Evolutionary conservation across 441 rosid genomes (phyloP).

Genomic region (Eutrema salsugineum): DNA sequence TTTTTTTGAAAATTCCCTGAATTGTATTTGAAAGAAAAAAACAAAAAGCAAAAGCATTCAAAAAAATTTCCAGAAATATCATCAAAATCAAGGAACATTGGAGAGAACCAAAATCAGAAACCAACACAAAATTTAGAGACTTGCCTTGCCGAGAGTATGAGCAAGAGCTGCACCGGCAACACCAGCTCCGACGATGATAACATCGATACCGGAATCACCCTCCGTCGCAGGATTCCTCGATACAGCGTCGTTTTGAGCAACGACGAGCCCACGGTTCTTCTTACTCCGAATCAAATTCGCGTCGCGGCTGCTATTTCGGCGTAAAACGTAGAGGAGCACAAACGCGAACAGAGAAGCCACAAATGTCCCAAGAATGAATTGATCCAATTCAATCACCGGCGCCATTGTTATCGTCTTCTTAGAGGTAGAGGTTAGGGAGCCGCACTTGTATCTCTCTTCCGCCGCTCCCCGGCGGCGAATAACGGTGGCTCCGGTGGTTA

Average conservation of each 20-base stretch:
- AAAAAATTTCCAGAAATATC: background rate
- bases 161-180: constrained; percentile 86
- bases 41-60: background rate
- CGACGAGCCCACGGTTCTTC: background rate
- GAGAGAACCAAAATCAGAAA: background rate
- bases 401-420: background rate
- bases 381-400: constrained; percentile 1
- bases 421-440: background rate
- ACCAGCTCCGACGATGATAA: constrained; percentile 28
- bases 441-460: background rate
- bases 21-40: background rate
- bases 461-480: background rate
- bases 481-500: background rate
- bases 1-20: background rate
- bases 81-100: too few relatives aligned
- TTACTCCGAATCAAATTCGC: background rate
- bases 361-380: constrained; percentile 8
- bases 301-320: background rate
- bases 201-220: constrained; percentile 17
- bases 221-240: constrained; percentile 3
- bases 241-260: background rate
- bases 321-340: constrained; percentile 2
- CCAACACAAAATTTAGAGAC: background rate
- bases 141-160: constrained; percentile 60
- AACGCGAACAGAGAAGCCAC: constrained; percentile 21